Base-by-base conservation (phyloP, 176 grass and related monocot species). In the Paspalum notatum region DNA sequence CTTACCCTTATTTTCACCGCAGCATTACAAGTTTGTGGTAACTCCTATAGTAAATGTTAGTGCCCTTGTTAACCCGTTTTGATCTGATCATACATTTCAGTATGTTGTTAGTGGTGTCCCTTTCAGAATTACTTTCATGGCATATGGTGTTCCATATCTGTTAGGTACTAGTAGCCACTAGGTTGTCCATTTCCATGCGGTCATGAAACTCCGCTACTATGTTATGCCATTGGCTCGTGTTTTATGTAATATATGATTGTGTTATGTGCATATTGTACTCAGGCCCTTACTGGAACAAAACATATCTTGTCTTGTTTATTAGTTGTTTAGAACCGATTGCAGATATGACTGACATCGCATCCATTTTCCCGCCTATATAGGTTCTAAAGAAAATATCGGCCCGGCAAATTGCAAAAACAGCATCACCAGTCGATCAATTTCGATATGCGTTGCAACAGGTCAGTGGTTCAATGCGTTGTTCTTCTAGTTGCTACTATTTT, bases 371-470 rank as follows among this genome's bases (percentile, higher is more conserved):
- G 42, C 57, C 37, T 49, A 26, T 78, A 44, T 76, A 99, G 97
- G 90, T 92, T 11, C 77, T 99, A 86, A 99, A 96, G 82, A 96
- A 93, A 86, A 76, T 90, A 20, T 95, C 90, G 0, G 88, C 97
- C 5, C 91, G 63, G 15, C 93, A 99, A 85, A 81, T 96, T 66
- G 87, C 91, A 25, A 96, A 93, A 77, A 93, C 89, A 68, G 90
- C 97, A 74, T 91, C 93, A 12, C 97, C 91, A 0, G 60, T 99
- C 39, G 85, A 99, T 81, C 89, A 96, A 91, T 86, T 99, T 78
- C 86, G 90, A 43, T 84, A 90, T 73, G 88, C 83, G 17, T 46
- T 99, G 70, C 90, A 99, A 87, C 97, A 99, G 93, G 97, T 99
- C 41, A 83, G 71, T 73, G 26, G 43, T 68, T 78, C 27, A 8